Conservation (phyloP, 148 eudicot genomes). For the Persicaria maculosa region DNA sequence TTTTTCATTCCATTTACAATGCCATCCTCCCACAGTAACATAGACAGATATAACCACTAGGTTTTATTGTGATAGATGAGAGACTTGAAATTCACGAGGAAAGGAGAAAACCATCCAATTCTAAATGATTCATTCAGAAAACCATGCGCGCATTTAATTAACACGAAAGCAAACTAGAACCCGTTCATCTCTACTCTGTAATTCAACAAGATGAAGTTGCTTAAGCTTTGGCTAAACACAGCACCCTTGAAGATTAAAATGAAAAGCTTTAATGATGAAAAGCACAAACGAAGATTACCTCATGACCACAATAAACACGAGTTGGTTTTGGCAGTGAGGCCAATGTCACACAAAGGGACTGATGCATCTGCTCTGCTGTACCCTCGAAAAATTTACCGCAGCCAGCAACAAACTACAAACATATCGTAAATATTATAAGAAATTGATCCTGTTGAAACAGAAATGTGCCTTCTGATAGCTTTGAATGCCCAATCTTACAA, state of each 20-base stretch:
- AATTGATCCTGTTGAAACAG: not conserved
- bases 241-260: not conserved
- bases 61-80: too few species aligned
- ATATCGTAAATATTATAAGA: not conserved
- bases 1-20: not conserved
- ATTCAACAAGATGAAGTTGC: not conserved
- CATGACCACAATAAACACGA: slow-evolving; percentile 88
- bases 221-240: not conserved
- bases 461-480: not conserved
- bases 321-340: slow-evolving; percentile 87
- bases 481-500: not conserved
- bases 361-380: slow-evolving; percentile 94
- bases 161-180: too few species aligned
- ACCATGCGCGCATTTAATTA: too few species aligned
- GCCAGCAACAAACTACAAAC: slow-evolving; percentile 82
- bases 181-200: too few species aligned
- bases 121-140: too few species aligned
- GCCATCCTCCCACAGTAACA: not conserved
- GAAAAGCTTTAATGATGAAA: not conserved
- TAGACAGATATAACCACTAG: too few species aligned
- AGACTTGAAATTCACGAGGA: too few species aligned
- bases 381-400: slow-evolving; percentile 97
- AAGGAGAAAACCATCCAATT: too few species aligned
- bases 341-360: slow-evolving; percentile 79
- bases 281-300: slow-evolving; percentile 35